These are phyloP conservation scores for Angomonas deanei DNA, from an alignment of 208 protist species.

Conservation along the genomic window DNA sequence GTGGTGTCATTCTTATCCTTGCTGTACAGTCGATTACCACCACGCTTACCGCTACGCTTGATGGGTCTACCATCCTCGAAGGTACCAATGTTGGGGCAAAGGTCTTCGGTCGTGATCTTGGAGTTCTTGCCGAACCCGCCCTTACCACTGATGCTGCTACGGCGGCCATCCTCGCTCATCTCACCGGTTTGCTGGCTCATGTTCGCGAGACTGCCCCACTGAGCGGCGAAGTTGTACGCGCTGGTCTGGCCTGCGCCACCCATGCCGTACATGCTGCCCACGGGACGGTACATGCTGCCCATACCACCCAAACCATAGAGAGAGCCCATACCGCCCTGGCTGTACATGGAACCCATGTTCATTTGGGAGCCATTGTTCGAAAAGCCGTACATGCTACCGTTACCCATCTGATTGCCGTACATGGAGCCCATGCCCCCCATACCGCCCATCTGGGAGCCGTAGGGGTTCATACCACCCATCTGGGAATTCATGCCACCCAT, in stretches of 20 bases:
- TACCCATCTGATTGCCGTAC: constrained; percentile 5
- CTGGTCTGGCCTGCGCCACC: constrained; percentile 16
- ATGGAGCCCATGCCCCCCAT: constrained; percentile 16
- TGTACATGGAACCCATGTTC: constrained; percentile 24
- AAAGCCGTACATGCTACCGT: constrained; percentile 16
- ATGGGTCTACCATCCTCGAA: constrained; percentile 41
- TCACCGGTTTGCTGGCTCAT: constrained; percentile 18
- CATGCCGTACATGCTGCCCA: constrained; percentile 23
- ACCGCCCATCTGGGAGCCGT: constrained; percentile 7
- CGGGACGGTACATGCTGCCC: constrained; percentile 17
- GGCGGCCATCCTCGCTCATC: constrained; percentile 7
- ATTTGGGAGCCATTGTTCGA: constrained; percentile 11
- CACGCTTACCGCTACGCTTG: constrained; percentile 59
- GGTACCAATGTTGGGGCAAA: constrained; percentile 53
- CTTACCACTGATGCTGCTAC: constrained; percentile 28
- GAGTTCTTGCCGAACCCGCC: constrained; percentile 35
- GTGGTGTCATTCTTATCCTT: constrained; percentile 45
- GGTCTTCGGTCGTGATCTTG: constrained; percentile 21
- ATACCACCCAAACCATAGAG: constrained; percentile 33
- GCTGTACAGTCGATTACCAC: constrained; percentile 57
- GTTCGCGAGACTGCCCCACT: constrained; percentile 62
- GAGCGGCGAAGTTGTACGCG: constrained; percentile 37
- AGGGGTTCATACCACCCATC: constrained; percentile 15
- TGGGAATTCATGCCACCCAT: constrained; percentile 18
- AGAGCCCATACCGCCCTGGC: constrained; percentile 19